These are phyloP conservation scores for Pascua guehoae DNA, from an alignment of 1,284 basidiomycete species.

Conservation along the genomic window DNA sequence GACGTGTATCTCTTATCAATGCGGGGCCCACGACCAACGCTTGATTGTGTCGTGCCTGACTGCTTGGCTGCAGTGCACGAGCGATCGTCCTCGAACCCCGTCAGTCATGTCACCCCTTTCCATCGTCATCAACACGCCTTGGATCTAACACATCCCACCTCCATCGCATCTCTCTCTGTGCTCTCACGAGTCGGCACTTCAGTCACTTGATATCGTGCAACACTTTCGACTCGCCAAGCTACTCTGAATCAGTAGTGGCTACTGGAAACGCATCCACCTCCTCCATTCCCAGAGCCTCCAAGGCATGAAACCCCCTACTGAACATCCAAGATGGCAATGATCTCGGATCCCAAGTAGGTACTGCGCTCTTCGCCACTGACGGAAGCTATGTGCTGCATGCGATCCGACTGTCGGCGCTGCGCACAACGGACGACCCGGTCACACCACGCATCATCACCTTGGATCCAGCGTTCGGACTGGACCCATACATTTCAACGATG, in stretches of 20 bases:
- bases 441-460: slow-evolving; percentile 75
- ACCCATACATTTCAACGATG: slow-evolving; percentile 74
- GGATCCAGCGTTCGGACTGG: slow-evolving; percentile 58
- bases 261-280: no score
- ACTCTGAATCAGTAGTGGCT: no score
- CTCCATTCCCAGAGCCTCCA: no score
- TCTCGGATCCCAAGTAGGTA: slow-evolving; percentile 42
- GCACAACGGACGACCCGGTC: slow-evolving; percentile 77
- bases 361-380: background rate
- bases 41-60: no score
- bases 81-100: background rate
- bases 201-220: no score
- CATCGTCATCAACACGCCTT: background rate
- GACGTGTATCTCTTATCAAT: slow-evolving; percentile 5
- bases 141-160: background rate
- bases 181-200: no score
- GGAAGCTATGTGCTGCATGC: slow-evolving; percentile 77
- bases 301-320: no score
- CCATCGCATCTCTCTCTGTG: background rate
- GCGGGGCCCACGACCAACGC: slow-evolving; percentile 1
- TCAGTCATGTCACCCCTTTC: background rate
- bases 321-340: slow-evolving; percentile 42
- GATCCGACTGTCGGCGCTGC: slow-evolving; percentile 78
- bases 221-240: no score
- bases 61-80: no score